Conservation (phyloP, 768 basidiomycete species). For the Mycena chlorophos region DNA sequence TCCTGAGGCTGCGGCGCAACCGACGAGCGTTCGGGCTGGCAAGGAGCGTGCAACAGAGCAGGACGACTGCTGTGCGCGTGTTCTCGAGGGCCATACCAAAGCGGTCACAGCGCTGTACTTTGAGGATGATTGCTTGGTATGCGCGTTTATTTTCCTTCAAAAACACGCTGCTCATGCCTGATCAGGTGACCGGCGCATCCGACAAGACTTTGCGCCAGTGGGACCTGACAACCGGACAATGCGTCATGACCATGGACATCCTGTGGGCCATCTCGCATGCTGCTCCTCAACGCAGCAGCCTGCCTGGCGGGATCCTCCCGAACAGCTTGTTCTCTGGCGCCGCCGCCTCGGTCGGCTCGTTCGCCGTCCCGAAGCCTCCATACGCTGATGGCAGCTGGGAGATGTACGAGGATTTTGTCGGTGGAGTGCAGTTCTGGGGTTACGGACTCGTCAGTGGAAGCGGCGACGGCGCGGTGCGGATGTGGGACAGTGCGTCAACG, state of each 20-base stretch:
- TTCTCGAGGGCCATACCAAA: slow-evolving; percentile 90
- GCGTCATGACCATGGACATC: slow-evolving; percentile 99
- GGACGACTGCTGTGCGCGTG: slow-evolving; percentile 65
- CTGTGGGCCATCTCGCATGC: slow-evolving; percentile 98
- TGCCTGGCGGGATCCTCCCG: slow-evolving; percentile 40
- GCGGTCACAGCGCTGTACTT: slow-evolving; percentile 93
- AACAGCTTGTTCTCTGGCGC: slow-evolving; percentile 53
- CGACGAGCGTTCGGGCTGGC: slow-evolving; percentile 43
- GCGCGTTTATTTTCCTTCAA: slow-evolving; percentile 29
- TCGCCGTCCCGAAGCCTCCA: slow-evolving; percentile 83
- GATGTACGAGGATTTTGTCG: slow-evolving; percentile 96
- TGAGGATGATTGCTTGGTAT: slow-evolving; percentile 89
- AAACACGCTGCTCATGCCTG: slow-evolving; percentile 22
- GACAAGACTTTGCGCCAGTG: slow-evolving; percentile 99
- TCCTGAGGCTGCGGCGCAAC: slow-evolving; percentile 38
- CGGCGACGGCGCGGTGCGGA: slow-evolving; percentile 93
- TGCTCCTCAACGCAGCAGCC: slow-evolving; percentile 35
- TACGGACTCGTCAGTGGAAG: slow-evolving; percentile 96
- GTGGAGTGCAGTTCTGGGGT: slow-evolving; percentile 98
- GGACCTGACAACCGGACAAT: slow-evolving; percentile 97
- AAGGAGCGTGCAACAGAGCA: slow-evolving; percentile 38
- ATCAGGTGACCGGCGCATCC: slow-evolving; percentile 91
- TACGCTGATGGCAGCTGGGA: slow-evolving; percentile 91
- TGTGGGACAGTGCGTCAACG: slow-evolving; percentile 99
- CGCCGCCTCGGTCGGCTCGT: slow-evolving; percentile 58